phyloP scores from a whole-genome alignment of 192 early-diverging fungal species.

The Coemansia sp. region DNA sequence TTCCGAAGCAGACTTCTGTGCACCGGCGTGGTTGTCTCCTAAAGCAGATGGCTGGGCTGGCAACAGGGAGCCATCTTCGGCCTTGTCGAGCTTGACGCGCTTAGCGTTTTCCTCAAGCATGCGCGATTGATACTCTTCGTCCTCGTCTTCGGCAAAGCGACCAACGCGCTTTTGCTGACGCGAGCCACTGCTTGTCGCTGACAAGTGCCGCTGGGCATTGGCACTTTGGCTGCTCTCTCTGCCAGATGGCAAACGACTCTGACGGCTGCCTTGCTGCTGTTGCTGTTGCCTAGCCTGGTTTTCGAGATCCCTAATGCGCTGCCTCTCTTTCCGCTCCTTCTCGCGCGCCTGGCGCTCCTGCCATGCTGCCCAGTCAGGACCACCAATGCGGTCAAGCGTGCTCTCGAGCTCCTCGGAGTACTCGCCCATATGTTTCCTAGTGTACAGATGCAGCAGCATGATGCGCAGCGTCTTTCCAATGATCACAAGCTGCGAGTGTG shows the following conservation, averaged over 20 bases:
- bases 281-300: slow-evolving; percentile 4
- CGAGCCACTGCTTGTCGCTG: not conserved
- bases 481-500: slow-evolving; percentile 32
- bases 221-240: not conserved
- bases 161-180: slow-evolving; percentile 14
- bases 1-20: not conserved
- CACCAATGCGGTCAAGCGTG: slow-evolving; percentile 40
- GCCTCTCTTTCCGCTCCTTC: slow-evolving; percentile 14
- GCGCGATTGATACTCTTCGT: slow-evolving; percentile 42
- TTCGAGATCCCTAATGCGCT: slow-evolving; percentile 22
- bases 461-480: slow-evolving; percentile 43
- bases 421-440: slow-evolving; percentile 29
- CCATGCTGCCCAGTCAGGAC: slow-evolving; percentile 42
- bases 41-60: not conserved
- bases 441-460: slow-evolving; percentile 38
- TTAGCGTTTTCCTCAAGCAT: slow-evolving; percentile 50
- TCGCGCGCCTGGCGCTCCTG: slow-evolving; percentile 34
- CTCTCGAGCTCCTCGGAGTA: slow-evolving; percentile 32
- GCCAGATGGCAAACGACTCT: not conserved
- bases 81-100: slow-evolving; percentile 42
- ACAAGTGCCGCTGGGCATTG: not conserved
- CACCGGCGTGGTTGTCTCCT: not conserved
- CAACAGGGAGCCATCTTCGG: not conserved
- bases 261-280: slow-evolving; percentile 6
- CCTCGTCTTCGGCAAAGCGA: slow-evolving; percentile 28